These are phyloP conservation scores for Chytriomyces hyalinus DNA, from an alignment of 192 early-diverging fungal genomes.

Conservation along the genomic window DNA sequence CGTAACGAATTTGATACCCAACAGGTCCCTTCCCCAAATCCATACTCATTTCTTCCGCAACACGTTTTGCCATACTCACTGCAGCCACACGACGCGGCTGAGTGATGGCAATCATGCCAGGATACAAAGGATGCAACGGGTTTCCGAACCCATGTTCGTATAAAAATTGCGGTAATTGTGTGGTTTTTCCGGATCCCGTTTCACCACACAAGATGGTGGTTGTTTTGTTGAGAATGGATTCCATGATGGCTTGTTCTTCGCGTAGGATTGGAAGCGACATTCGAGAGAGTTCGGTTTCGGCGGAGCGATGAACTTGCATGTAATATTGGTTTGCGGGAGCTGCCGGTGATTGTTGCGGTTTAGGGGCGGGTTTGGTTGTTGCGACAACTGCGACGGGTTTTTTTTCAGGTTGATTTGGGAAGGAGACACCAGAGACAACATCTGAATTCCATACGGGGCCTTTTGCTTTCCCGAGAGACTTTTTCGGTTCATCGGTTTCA, in stretches of 20 bases:
- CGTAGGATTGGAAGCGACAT: constrained; percentile 84
- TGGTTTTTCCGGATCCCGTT: constrained; percentile 94
- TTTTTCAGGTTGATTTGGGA: constrained; percentile 24
- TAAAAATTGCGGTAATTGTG: constrained; percentile 96
- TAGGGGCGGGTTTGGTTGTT: not conserved
- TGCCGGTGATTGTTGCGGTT: constrained; percentile 11
- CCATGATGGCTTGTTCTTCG: constrained; percentile 99
- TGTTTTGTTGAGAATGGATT: constrained; percentile 84
- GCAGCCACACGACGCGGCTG: constrained; percentile 98
- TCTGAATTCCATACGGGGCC: constrained; percentile 44
- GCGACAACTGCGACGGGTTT: constrained; percentile 11
- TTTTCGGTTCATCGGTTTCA: not conserved
- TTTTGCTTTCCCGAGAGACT: constrained; percentile 14
- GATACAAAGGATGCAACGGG: constrained; percentile 64
- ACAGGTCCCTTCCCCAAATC: constrained; percentile 71
- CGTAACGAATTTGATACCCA: constrained; percentile 91
- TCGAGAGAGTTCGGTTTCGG: constrained; percentile 76
- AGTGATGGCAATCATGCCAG: constrained; percentile 96
- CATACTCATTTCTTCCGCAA: constrained; percentile 81
- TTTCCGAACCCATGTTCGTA: constrained; percentile 98
- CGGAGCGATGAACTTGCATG: constrained; percentile 76
- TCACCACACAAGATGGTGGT: constrained; percentile 96
- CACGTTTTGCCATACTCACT: constrained; percentile 93
- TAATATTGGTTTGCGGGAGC: constrained; percentile 30
- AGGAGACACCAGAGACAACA: constrained; percentile 46